Evolutionary conservation across 306 rosid species (phyloP).

Genomic region (Trichosanthes cucumerina): DNA sequence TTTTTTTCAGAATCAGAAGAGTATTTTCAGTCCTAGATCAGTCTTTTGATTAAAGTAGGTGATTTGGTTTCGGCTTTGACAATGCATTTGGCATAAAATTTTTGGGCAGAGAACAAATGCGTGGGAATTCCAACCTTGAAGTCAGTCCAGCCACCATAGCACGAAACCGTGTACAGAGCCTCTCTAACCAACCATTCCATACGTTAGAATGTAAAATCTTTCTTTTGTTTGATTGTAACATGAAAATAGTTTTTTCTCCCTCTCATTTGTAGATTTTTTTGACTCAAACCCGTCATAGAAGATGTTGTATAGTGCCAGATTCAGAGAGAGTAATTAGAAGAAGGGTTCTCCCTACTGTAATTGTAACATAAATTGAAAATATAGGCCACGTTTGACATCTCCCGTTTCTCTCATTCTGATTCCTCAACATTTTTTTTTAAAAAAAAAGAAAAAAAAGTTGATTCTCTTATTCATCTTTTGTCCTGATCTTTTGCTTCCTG

Average conservation of each 20-base stretch:
- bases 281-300: conserved; percentile 34
- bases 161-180: conserved; percentile 57
- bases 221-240: conserved; percentile 55
- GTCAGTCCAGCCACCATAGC: conserved; percentile 19
- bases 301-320: conserved; percentile 63
- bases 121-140: conserved; percentile 25
- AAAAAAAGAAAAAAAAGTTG: not conserved
- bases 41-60: conserved; percentile 1
- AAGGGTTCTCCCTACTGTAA: conserved; percentile 31
- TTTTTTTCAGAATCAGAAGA: not conserved
- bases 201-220: conserved; percentile 31
- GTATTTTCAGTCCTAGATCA: not conserved
- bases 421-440: not conserved
- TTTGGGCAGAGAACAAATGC: conserved; percentile 28
- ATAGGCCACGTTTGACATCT: conserved; percentile 30
- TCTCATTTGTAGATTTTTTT: conserved; percentile 1
- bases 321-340: conserved; percentile 44
- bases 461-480: not conserved
- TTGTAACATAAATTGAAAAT: conserved; percentile 41
- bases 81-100: conserved; percentile 18
- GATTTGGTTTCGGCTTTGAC: conserved; percentile 10
- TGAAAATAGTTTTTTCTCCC: conserved; percentile 24
- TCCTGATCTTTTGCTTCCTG: not conserved
- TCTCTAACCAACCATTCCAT: conserved; percentile 45
- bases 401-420: conserved; percentile 12